A percentile compares a stretch with the other conserved stretches of the same genome.
These are phyloP conservation scores for Linum usitatissimum DNA, from an alignment of 345 rosid species.

Conservation along the genomic window DNA sequence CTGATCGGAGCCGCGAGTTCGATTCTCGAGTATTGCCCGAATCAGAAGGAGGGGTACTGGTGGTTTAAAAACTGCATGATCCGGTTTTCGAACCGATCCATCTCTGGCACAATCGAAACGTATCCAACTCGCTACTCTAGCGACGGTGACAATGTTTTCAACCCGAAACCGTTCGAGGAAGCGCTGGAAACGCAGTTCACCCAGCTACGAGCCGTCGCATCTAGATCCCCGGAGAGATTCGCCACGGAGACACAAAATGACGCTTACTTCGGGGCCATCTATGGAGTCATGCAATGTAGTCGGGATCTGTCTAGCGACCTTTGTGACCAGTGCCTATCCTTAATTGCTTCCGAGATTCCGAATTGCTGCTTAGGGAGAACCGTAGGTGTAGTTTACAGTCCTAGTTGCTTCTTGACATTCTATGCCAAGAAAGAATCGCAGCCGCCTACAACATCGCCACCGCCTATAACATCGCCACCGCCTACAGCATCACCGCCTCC, in stretches of 20 bases:
- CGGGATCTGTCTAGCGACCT: slow-evolving; percentile 31
- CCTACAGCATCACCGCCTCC: too few species aligned
- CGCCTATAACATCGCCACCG: too few species aligned
- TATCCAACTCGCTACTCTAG: neutral
- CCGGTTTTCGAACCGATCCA: slow-evolving; percentile 12
- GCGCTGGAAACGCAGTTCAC: neutral
- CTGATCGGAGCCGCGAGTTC: slow-evolving; percentile 12
- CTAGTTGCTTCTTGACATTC: too few species aligned
- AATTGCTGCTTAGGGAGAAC: neutral
- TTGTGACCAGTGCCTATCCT: slow-evolving; percentile 37
- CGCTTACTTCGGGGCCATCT: too few species aligned
- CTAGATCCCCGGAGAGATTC: neutral
- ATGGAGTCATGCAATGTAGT: slow-evolving; percentile 42
- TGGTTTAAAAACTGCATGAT: slow-evolving; percentile 17
- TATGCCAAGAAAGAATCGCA: too few species aligned
- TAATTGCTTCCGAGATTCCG: too few species aligned
- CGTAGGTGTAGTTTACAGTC: slow-evolving; percentile 25
- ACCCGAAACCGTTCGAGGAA: neutral
- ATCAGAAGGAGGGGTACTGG: neutral
- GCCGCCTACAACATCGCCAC: too few species aligned
- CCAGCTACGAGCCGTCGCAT: neutral
- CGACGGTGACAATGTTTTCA: too few species aligned
- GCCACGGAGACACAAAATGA: too few species aligned
- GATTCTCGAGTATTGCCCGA: slow-evolving; percentile 2
- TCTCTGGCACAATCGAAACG: neutral